Evolutionary conservation across 768 basidiomycete species (phyloP).

Genomic region (Psilocybe sp.): DNA sequence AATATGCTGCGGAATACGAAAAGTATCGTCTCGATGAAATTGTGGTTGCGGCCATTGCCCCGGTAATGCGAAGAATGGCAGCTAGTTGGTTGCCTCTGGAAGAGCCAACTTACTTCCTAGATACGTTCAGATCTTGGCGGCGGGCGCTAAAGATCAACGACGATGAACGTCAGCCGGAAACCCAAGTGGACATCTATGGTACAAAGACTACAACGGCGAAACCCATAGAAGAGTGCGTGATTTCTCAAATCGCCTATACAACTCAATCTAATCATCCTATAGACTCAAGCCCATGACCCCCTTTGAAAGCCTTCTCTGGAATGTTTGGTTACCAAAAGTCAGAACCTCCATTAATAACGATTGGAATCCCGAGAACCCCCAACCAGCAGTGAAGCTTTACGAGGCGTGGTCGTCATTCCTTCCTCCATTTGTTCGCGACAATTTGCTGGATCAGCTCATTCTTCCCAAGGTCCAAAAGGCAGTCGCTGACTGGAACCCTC

Average conservation of each 20-base stretch:
- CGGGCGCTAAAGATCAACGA: slow-evolving; percentile 60
- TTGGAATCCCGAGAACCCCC: slow-evolving; percentile 75
- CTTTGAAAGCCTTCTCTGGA: slow-evolving; percentile 93
- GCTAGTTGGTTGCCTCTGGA: slow-evolving; percentile 81
- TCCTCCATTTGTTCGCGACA: slow-evolving; percentile 90
- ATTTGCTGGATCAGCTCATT: slow-evolving; percentile 92
- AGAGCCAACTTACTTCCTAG: slow-evolving; percentile 62
- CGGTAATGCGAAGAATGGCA: slow-evolving; percentile 72
- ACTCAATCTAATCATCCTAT: slow-evolving; percentile 5
- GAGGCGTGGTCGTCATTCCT: slow-evolving; percentile 87
- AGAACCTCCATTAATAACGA: slow-evolving; percentile 93
- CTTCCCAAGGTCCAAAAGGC: slow-evolving; percentile 89
- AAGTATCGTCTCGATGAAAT: slow-evolving; percentile 84
- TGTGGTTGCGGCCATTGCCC: slow-evolving; percentile 88
- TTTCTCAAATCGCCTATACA: background rate
- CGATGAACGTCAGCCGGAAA: slow-evolving; percentile 38
- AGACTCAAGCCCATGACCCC: slow-evolving; percentile 83
- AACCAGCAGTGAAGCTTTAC: slow-evolving; percentile 77
- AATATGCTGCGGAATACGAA: slow-evolving; percentile 74
- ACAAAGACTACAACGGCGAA: slow-evolving; percentile 29
- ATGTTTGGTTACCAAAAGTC: slow-evolving; percentile 93
- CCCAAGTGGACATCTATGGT: slow-evolving; percentile 60
- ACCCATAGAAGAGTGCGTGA: slow-evolving; percentile 35
- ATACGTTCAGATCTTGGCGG: slow-evolving; percentile 70
- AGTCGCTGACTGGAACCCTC: slow-evolving; percentile 79